A percentile compares a stretch with the other conserved stretches of the same genome.
Evolutionary conservation across 176 grass and related monocot species (phyloP).

Genomic region (Panicum miliaceum): DNA sequence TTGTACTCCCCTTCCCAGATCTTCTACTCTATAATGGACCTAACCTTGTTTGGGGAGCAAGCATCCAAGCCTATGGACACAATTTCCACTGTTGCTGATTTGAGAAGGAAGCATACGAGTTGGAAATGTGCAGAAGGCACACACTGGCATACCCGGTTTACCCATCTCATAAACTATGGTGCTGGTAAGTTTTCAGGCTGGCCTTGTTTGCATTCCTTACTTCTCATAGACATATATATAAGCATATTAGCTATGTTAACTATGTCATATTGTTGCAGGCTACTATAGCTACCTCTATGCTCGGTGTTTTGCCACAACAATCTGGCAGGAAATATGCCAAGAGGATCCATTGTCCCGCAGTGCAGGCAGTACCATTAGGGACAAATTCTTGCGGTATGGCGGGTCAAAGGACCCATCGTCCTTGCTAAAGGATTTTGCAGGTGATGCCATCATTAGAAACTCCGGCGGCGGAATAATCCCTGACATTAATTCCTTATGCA

Average conservation of each 20-base stretch:
- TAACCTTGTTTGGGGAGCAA: constrained; percentile 89
- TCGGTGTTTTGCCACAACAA: constrained; percentile 86
- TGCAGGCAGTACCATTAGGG: constrained; percentile 60
- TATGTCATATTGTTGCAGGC: constrained; percentile 47
- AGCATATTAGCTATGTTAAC: constrained; percentile 7
- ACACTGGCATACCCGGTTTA: constrained; percentile 85
- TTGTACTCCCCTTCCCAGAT: constrained; percentile 46
- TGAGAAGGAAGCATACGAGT: constrained; percentile 80
- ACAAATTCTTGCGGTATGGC: constrained; percentile 69
- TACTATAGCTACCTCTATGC: constrained; percentile 98
- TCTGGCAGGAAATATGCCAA: constrained; percentile 86
- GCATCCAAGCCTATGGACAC: constrained; percentile 61
- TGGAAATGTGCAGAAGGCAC: constrained; percentile 83
- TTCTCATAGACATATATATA: background rate
- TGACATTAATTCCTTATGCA: constrained; percentile 61
- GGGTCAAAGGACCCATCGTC: constrained; percentile 74
- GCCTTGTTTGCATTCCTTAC: background rate
- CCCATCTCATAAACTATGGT: constrained; percentile 89
- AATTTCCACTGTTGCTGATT: constrained; percentile 72
- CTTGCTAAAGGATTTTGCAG: constrained; percentile 74
- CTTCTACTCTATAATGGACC: constrained; percentile 95
- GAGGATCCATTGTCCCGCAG: constrained; percentile 72
- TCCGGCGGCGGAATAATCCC: constrained; percentile 69
- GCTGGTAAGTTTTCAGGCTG: constrained; percentile 57
- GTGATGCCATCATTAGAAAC: constrained; percentile 65